phyloP scores from a whole-genome alignment of 2,329 filamentous ascomycete species.

The Ophiostoma populinum region DNA sequence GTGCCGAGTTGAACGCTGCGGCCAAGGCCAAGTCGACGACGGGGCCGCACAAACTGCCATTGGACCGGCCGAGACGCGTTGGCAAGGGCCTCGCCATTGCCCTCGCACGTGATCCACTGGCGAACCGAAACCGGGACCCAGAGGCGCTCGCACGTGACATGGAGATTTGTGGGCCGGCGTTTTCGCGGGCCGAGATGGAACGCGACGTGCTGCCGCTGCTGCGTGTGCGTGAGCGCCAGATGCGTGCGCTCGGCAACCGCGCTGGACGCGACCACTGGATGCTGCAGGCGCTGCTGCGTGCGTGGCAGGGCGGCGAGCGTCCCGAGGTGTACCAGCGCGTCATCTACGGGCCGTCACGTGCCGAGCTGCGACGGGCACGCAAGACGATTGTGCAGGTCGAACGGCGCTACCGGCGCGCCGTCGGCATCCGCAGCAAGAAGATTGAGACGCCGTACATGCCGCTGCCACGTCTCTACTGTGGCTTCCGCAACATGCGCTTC shows the following conservation, averaged over 20 bases:
- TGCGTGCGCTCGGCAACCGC: constrained; percentile 24
- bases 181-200: constrained; percentile 23
- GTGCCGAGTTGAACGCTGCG: constrained; percentile 23
- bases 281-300: constrained; percentile 39
- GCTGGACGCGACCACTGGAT: constrained; percentile 34
- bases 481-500: constrained; percentile 31
- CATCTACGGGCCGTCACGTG: neutral
- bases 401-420: neutral
- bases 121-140: no score
- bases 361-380: neutral
- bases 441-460: neutral
- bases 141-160: neutral
- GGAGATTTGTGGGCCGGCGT: constrained; percentile 18
- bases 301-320: constrained; percentile 35
- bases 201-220: constrained; percentile 30
- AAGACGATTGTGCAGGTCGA: neutral
- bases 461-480: neutral
- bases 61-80: no score
- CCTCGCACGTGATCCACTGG: no score
- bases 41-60: neutral
- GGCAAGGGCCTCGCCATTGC: no score
- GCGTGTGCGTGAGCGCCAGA: constrained; percentile 34
- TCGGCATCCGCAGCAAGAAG: neutral
- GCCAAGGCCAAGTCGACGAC: neutral
- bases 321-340: constrained; percentile 1